A percentile compares a stretch with the other conserved stretches of the same genome.
Conservation (phyloP, 106 monocot genomes). For the Cymbidium sinense region DNA sequence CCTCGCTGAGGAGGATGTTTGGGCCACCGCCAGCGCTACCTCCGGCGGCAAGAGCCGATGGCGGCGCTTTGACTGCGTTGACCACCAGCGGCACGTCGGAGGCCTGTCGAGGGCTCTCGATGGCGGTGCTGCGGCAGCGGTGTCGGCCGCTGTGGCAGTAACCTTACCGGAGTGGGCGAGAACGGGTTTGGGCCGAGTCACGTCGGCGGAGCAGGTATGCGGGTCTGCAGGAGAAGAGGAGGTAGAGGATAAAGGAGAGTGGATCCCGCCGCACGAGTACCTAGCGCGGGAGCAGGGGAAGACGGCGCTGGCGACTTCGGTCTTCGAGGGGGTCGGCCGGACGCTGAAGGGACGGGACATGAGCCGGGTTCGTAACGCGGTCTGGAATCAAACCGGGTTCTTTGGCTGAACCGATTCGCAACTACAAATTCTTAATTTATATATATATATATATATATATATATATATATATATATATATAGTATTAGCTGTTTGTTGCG, state of each 20-base stretch:
- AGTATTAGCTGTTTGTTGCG: neutral
- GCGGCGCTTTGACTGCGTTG: too few species aligned
- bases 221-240: too few species aligned
- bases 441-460: too few species aligned
- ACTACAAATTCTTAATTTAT: neutral
- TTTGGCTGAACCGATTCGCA: slow-evolving; percentile 46
- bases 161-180: neutral
- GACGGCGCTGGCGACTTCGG: slow-evolving; percentile 30
- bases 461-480: neutral
- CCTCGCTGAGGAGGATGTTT: too few species aligned
- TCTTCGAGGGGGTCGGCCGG: slow-evolving; percentile 59
- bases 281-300: slow-evolving; percentile 28
- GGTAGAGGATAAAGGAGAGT: slow-evolving; percentile 18
- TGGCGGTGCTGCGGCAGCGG: too few species aligned
- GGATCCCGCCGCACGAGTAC: slow-evolving; percentile 64
- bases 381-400: slow-evolving; percentile 75
- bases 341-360: slow-evolving; percentile 76
- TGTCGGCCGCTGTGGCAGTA: too few species aligned
- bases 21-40: too few species aligned
- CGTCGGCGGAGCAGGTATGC: too few species aligned
- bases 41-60: too few species aligned
- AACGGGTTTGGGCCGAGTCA: neutral
- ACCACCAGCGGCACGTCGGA: too few species aligned
- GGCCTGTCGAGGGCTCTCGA: too few species aligned
- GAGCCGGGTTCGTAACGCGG: slow-evolving; percentile 71